Base-by-base conservation (phyloP, 371 early-diverging fungal species). In the Syncephalastrum contaminatum region DNA sequence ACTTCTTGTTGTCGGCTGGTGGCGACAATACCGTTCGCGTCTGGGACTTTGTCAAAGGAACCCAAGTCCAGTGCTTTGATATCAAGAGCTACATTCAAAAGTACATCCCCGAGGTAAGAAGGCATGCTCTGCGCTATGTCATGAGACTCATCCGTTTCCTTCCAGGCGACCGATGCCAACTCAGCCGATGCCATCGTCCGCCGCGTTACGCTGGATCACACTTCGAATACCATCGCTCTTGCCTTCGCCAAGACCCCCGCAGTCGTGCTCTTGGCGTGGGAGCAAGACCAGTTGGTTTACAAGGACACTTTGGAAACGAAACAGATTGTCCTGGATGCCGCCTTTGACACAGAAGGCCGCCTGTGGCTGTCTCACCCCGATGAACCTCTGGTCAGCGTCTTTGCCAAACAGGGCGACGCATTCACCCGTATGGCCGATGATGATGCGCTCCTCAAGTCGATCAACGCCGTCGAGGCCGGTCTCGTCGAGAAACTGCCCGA, bases 11-110 rank as follows among this genome's bases (percentile, higher is more conserved):
- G 4, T 93, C 95, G 16, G 93, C 91, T 22, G 92, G 95, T 46
- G 98, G 98, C 46, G 98, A 97, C 71, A 82, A 83, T 44, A 82
- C 81, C 4, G 47, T 96, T 10, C 80, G 88, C 22, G 64, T 91
- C 12, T 97, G 96, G 96, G 80, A 93, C 45, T 85, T 66, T 53
- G 43, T 73, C 19, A 66, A 72, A 47, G 84, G 82, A 8, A 57
- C 45, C 10, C 63, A 80, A 48, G 22, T 73, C 6, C 81, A 80
- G 44, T 56, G 43, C 3, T 50, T 85, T 22, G 65, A 72, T 55
- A 58, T 80, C 40, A 75, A 73, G 48, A 49, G 63, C 5, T 67
- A 77, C 27, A 75, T 75, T 22, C 70, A 73, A 58, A 58, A 74
- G 8, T 77, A 80, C 36, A 67, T 63, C n/a, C 69, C 73, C 21